phyloP scores from a whole-genome alignment of 805 yeast genomes.

The Teunomyces barrocoloradensis region DNA sequence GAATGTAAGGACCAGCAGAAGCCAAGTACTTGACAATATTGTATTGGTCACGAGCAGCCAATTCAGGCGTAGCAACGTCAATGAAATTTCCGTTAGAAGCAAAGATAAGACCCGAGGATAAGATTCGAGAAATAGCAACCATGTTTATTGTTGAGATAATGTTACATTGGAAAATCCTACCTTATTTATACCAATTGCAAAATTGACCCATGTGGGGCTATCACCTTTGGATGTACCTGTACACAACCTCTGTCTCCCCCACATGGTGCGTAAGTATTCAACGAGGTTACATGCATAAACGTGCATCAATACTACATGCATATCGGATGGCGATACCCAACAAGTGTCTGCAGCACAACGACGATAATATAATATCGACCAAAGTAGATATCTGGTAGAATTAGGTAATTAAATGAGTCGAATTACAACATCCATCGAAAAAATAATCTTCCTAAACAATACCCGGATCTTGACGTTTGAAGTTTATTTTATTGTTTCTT shows the following conservation, averaged over 20 bases:
- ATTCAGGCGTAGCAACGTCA: constrained; percentile 25
- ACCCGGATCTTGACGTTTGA: not conserved
- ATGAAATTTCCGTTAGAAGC: constrained; percentile 17
- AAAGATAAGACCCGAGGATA: constrained; percentile 24
- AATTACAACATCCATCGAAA: not conserved
- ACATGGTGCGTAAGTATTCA: too few species aligned
- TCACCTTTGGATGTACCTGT: not conserved
- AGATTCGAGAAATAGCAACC: constrained; percentile 20
- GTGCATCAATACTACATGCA: not conserved
- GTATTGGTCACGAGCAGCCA: constrained; percentile 24
- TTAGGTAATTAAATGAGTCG: not conserved
- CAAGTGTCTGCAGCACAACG: not conserved
- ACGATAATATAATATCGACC: not conserved
- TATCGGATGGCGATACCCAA: not conserved
- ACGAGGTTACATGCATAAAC: not conserved
- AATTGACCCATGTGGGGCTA: constrained; percentile 1
- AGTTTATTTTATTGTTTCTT: not conserved
- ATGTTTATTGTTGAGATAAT: constrained; percentile 5
- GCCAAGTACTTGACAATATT: constrained; percentile 24
- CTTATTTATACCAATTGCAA: not conserved
- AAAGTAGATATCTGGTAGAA: not conserved
- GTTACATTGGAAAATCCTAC: not conserved
- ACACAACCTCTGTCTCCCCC: too few species aligned
- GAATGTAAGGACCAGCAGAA: constrained; percentile 26
- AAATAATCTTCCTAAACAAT: not conserved